These are phyloP conservation scores for Oenanthe sinensis DNA, from an alignment of 129 eudicot species.

Conservation along the genomic window DNA sequence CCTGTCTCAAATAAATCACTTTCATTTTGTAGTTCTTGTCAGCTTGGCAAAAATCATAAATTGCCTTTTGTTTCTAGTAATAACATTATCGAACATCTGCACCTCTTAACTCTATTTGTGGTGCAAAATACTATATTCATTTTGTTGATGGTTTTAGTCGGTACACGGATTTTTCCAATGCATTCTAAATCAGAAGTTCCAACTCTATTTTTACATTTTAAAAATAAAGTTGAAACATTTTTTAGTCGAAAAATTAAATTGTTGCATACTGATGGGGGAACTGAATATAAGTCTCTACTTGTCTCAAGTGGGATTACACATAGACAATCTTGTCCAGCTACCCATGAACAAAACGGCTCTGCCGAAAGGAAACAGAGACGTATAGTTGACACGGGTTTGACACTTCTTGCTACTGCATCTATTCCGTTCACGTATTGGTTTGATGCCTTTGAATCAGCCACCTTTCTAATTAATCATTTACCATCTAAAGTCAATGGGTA, in stretches of 20 bases:
- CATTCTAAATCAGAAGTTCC: too few relatives aligned
- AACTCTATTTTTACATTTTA: not conserved
- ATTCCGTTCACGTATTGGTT: not conserved
- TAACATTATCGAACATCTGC: not conserved
- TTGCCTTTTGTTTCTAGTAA: not conserved
- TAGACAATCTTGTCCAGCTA: not conserved
- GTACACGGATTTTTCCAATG: not conserved
- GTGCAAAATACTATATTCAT: not conserved
- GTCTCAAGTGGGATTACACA: not conserved
- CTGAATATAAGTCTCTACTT: not conserved
- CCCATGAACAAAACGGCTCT: not conserved
- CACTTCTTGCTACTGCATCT: not conserved
- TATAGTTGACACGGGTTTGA: not conserved
- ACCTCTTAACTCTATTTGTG: not conserved
- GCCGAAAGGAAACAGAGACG: not conserved
- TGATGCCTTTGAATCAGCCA: not conserved
- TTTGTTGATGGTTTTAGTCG: too few relatives aligned
- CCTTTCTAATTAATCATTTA: not conserved
- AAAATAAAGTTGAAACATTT: not conserved
- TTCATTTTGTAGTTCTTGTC: not conserved
- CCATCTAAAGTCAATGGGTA: not conserved
- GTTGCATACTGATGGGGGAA: not conserved
- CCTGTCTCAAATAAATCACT: not conserved
- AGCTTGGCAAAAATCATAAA: not conserved
- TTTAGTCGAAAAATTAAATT: not conserved